Percentiles rank a stretch among this genome's conserved stretches.
Conservation (phyloP, 2,329 filamentous ascomycete species). For the Fusarium robinianum region DNA sequence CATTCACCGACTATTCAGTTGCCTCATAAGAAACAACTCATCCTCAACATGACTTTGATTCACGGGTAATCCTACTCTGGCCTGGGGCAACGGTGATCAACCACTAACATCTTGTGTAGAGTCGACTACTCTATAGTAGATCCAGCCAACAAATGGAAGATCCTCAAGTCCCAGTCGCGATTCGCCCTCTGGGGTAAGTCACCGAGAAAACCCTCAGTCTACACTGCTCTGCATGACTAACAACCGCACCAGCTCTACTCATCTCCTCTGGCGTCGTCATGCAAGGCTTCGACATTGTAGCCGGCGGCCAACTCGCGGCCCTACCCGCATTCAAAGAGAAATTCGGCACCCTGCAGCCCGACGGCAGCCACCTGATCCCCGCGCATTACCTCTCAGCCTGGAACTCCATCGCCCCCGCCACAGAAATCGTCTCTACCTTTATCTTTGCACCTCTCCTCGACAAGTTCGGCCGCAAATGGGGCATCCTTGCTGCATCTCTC, state of each 20-base stretch:
- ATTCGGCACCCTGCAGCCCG: conserved; percentile 33
- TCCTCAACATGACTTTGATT: neutral
- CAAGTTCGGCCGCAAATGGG: conserved; percentile 39
- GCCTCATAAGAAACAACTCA: neutral
- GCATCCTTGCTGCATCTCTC: conserved; percentile 32
- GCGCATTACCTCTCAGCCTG: conserved; percentile 39
- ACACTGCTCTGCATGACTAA: neutral
- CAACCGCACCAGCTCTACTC: conserved; percentile 30
- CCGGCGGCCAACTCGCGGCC: conserved; percentile 39
- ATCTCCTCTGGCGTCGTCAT: conserved; percentile 39
- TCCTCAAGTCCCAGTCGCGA: conserved; percentile 32
- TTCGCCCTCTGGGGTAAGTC: conserved; percentile 37
- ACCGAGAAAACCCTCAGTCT: neutral
- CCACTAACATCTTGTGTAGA: conserved; percentile 2
- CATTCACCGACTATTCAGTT: neutral
- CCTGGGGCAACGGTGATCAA: neutral
- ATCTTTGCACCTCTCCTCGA: conserved; percentile 40
- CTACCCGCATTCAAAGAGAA: conserved; percentile 36
- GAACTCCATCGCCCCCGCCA: conserved; percentile 37
- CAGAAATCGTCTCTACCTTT: conserved; percentile 34
- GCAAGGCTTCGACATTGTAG: conserved; percentile 40
- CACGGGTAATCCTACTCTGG: neutral
- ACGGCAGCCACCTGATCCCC: conserved; percentile 38
- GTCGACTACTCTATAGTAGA: conserved; percentile 35
- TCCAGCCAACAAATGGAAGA: conserved; percentile 37